Conservation (phyloP, 2,329 filamentous ascomycete species). For the Elsinoe australis region DNA sequence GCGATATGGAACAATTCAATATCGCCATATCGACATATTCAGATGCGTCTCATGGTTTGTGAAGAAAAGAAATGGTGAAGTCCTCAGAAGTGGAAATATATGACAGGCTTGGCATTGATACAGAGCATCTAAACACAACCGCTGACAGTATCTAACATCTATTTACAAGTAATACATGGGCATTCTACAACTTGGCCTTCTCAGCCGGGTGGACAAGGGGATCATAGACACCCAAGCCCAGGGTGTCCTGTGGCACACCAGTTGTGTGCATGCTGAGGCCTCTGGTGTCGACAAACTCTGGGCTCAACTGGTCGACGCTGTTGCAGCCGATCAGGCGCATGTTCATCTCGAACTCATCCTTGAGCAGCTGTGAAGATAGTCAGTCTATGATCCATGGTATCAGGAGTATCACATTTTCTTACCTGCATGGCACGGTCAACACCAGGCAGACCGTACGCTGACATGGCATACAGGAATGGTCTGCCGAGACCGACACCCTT, state of each 20-base stretch:
- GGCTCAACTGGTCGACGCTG: slow-evolving; percentile 67
- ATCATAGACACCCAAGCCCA: slow-evolving; percentile 51
- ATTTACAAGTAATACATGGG: not conserved
- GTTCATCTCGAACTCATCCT: slow-evolving; percentile 98
- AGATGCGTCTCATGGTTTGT: not conserved
- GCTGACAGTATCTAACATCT: slow-evolving; percentile 10
- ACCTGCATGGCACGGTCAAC: slow-evolving; percentile 83
- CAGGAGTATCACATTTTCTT: slow-evolving; percentile 25
- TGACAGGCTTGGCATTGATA: slow-evolving; percentile 15
- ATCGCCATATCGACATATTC: slow-evolving; percentile 34
- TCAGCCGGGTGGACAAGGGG: slow-evolving; percentile 39
- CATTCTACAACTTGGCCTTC: slow-evolving; percentile 33
- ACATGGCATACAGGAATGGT: slow-evolving; percentile 95
- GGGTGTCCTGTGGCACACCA: slow-evolving; percentile 53
- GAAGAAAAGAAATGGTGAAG: not conserved
- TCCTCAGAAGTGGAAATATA: not conserved
- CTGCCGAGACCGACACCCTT: slow-evolving; percentile 88
- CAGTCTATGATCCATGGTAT: not conserved
- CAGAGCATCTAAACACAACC: not conserved
- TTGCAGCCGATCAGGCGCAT: slow-evolving; percentile 87
- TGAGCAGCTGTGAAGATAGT: slow-evolving; percentile 51
- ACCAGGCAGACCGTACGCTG: slow-evolving; percentile 75
- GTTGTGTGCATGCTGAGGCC: slow-evolving; percentile 57
- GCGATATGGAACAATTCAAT: slow-evolving; percentile 63
- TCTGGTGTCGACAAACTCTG: slow-evolving; percentile 69